These are phyloP conservation scores for Xylariaceae sp. DNA, from an alignment of 2,329 filamentous ascomycete genomes.

Conservation along the genomic window DNA sequence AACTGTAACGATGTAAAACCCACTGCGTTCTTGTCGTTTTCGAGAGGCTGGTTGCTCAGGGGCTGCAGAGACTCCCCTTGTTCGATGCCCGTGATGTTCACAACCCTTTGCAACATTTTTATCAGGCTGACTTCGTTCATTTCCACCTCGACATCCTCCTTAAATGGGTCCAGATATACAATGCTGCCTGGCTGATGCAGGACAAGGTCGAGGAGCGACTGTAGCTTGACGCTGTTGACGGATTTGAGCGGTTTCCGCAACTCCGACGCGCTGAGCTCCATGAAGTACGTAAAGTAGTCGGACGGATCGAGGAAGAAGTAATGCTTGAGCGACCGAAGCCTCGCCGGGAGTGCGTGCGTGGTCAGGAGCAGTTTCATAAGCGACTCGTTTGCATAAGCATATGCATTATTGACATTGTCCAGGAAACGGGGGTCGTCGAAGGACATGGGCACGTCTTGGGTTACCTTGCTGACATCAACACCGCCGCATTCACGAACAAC, in stretches of 20 bases:
- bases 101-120: slow-evolving; percentile 90
- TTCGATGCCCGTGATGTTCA: slow-evolving; percentile 93
- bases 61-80: slow-evolving; percentile 78
- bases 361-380: slow-evolving; percentile 86
- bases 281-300: slow-evolving; percentile 97
- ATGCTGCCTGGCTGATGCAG: slow-evolving; percentile 94
- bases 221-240: slow-evolving; percentile 88
- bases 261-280: slow-evolving; percentile 85
- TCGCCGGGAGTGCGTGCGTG: slow-evolving; percentile 81
- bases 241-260: slow-evolving; percentile 81
- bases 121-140: slow-evolving; percentile 95
- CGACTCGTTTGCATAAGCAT: slow-evolving; percentile 91
- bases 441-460: slow-evolving; percentile 80
- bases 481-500: slow-evolving; percentile 96
- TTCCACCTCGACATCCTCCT: slow-evolving; percentile 94
- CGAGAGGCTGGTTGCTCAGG: slow-evolving; percentile 60
- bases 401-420: slow-evolving; percentile 92
- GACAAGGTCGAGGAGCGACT: slow-evolving; percentile 91
- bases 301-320: slow-evolving; percentile 99
- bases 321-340: slow-evolving; percentile 88
- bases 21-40: slow-evolving; percentile 78
- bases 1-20: slow-evolving; percentile 92
- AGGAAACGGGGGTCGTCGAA: slow-evolving; percentile 90
- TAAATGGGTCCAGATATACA: slow-evolving; percentile 91
- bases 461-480: slow-evolving; percentile 85